Base-by-base conservation (phyloP, 441 rosid genomes). In the Kokia cookei region DNA sequence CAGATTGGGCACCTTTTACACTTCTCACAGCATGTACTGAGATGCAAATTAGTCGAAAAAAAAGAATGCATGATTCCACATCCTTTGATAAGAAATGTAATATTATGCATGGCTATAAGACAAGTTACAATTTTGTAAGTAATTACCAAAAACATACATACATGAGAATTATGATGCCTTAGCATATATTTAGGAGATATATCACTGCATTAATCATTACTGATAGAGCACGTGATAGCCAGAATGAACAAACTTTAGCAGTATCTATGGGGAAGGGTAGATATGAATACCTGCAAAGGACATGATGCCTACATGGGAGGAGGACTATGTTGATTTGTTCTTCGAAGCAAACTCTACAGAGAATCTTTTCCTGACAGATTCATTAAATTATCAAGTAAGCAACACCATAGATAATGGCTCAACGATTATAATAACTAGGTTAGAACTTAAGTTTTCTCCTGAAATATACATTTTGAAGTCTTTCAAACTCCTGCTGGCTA, bases 261-360 rank as follows among this genome's bases (percentile, higher is more conserved):
- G 62, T 1, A 74, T 9, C 37, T 8, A 2, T 57, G 65, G 32
- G 64, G 63, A 26, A 8, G 69, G 64, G 63, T 27, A 13, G 69
- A 77, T 64, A 55, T 32, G 57, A 35, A 43, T 84, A 87, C 91
- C 93, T 86, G 85, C 93, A 89, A 57, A 86, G 87, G 78, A 82
- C 80, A 42, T 86, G 91, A 85, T 87, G 93, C 80, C 90, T 78
- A 82, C 91, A 89, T 37, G 93, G 89, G 72, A 87, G 89, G 73
- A 87, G 78, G 61, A 89, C 90, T 62, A 82, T 55, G 15, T 81
- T 81, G 63, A 89, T 89, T 3, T 88, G 89, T 62, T 85, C 91
- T 80, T 87, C 91, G 6, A 87, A 89, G 85, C 93, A 89, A 72
- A 86, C 79, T 85, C 90, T 82, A 61, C 91, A 87, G 3, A 89